Evolutionary conservation across 441 rosid genomes (phyloP).

Genomic region (Pelargonium australe): DNA sequence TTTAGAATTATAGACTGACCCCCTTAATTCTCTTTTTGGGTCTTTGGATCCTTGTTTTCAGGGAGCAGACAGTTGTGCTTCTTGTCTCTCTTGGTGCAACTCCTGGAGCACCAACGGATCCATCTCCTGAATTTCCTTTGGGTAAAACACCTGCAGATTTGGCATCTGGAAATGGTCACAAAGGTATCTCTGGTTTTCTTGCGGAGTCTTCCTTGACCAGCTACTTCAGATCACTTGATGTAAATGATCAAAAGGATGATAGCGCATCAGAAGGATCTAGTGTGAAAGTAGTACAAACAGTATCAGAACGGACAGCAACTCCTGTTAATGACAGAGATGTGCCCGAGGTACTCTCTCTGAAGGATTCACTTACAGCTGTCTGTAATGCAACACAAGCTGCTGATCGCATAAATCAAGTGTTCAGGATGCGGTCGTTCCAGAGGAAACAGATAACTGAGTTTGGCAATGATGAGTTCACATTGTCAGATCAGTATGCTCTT

Average conservation of each 20-base stretch:
- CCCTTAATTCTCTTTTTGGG: slow-evolving; percentile 4
- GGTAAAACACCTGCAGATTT: slow-evolving; percentile 82
- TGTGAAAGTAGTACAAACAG: slow-evolving; percentile 36
- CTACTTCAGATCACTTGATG: slow-evolving; percentile 46
- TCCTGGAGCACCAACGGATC: slow-evolving; percentile 77
- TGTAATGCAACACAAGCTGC: slow-evolving; percentile 78
- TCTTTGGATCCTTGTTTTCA: slow-evolving; percentile 31
- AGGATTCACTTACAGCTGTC: slow-evolving; percentile 76
- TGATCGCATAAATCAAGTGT: slow-evolving; percentile 74
- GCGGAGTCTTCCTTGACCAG: slow-evolving; percentile 62
- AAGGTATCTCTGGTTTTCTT: slow-evolving; percentile 88
- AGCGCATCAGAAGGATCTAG: slow-evolving; percentile 25
- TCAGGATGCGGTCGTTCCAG: slow-evolving; percentile 84
- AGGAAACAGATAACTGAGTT: slow-evolving; percentile 59
- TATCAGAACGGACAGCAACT: slow-evolving; percentile 37
- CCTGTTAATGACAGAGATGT: slow-evolving; percentile 38
- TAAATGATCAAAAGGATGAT: slow-evolving; percentile 40
- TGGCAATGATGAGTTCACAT: slow-evolving; percentile 40
- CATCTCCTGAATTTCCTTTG: slow-evolving; percentile 54
- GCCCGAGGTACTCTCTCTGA: slow-evolving; percentile 44
- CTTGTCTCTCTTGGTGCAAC: slow-evolving; percentile 76
- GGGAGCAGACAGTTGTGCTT: slow-evolving; percentile 70
- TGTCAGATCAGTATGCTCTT: slow-evolving; percentile 63
- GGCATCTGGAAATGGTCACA: slow-evolving; percentile 75
- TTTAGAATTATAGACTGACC: no score